Conservation (phyloP, 768 basidiomycete species). For the Daedaleopsis nitida region DNA sequence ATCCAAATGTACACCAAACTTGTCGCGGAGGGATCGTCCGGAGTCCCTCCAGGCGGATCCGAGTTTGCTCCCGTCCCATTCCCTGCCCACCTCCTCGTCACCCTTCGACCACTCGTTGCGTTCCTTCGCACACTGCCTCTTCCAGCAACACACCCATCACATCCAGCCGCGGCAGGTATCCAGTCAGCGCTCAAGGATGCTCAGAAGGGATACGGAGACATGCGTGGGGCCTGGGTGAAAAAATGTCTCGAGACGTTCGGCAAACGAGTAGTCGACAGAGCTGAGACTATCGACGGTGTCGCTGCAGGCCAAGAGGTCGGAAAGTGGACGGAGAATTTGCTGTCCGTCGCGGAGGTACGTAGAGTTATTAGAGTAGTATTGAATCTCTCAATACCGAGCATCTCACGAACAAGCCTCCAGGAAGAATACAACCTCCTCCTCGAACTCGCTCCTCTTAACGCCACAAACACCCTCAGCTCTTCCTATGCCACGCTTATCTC, state of each 20-base stretch:
- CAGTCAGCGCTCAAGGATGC: slow-evolving; percentile 70
- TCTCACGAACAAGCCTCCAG: slow-evolving; percentile 34
- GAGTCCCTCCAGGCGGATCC: slow-evolving; percentile 63
- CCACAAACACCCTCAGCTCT: slow-evolving; percentile 49
- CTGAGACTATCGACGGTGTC: slow-evolving; percentile 68
- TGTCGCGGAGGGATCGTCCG: slow-evolving; percentile 84
- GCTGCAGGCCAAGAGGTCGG: slow-evolving; percentile 71
- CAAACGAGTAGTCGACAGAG: slow-evolving; percentile 67
- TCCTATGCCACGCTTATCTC: slow-evolving; percentile 63
- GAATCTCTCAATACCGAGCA: no score
- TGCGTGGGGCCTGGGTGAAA: slow-evolving; percentile 78
- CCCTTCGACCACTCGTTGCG: slow-evolving; percentile 62
- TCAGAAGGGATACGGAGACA: slow-evolving; percentile 82
- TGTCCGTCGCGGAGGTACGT: slow-evolving; percentile 67
- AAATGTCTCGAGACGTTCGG: slow-evolving; percentile 76
- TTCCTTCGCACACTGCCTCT: slow-evolving; percentile 75
- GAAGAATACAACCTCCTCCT: slow-evolving; percentile 67
- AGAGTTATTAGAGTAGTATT: no score
- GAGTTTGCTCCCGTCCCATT: slow-evolving; percentile 58
- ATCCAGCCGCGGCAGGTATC: slow-evolving; percentile 71
- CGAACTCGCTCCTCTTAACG: slow-evolving; percentile 64
- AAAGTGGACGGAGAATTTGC: slow-evolving; percentile 64
- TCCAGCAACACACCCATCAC: slow-evolving; percentile 81
- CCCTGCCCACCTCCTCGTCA: slow-evolving; percentile 51
- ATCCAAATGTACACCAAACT: slow-evolving; percentile 83